Evolutionary conservation across 225 moss, liverwort and hornwort genomes (phyloP).

Genomic region (Lunularia cruciata): DNA sequence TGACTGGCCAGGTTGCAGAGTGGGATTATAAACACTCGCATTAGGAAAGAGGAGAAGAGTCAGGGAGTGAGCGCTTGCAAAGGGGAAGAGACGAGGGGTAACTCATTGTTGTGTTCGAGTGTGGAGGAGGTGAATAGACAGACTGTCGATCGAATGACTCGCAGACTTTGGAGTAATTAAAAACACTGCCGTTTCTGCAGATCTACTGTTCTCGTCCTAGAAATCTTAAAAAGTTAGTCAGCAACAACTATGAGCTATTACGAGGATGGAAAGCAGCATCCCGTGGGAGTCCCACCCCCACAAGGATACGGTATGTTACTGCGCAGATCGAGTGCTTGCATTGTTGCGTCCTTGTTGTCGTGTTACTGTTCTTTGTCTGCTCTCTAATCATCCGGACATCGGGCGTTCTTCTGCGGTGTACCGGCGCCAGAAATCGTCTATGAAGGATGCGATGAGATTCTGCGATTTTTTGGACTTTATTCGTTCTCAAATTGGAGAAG

Average conservation of each 20-base stretch:
- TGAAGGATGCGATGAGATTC: no score
- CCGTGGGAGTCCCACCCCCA: slow-evolving; percentile 47
- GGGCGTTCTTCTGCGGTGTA: no score
- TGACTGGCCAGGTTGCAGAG: neutral
- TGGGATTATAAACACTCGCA: neutral
- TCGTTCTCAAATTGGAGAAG: no score
- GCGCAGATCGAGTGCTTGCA: no score
- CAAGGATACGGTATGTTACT: slow-evolving; percentile 43
- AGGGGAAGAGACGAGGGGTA: neutral
- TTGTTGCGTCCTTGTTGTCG: neutral
- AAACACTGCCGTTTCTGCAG: neutral
- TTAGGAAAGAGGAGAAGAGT: neutral
- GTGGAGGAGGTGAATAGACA: neutral
- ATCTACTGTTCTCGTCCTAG: neutral
- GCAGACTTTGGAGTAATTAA: neutral
- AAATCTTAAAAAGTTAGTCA: neutral
- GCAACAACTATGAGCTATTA: slow-evolving; percentile 40
- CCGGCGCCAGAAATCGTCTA: no score
- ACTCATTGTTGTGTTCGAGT: neutral
- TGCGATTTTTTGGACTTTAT: no score
- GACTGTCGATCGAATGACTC: neutral
- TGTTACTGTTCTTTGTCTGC: neutral
- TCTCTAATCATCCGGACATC: no score
- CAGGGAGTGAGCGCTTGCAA: no score
- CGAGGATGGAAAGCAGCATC: slow-evolving; percentile 36